These are phyloP conservation scores for Trichoderma sp. DNA, from an alignment of 2,329 filamentous ascomycete genomes.

Conservation along the genomic window DNA sequence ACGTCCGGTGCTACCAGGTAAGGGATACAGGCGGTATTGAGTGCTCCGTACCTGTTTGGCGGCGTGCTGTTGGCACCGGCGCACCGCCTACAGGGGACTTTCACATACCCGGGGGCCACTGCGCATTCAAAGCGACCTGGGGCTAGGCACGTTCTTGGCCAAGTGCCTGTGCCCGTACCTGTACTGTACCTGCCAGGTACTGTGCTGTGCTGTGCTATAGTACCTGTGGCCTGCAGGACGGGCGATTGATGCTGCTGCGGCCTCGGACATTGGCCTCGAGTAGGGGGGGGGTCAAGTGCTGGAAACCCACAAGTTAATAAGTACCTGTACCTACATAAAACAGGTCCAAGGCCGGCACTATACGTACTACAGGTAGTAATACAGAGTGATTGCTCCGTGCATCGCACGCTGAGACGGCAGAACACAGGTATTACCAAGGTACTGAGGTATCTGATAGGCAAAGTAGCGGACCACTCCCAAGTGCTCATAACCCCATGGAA, in stretches of 20 bases:
- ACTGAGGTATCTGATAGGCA: neutral
- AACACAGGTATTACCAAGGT: neutral
- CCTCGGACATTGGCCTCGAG: neutral
- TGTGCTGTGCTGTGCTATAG: too few relatives aligned
- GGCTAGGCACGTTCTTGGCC: neutral
- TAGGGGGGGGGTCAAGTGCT: neutral
- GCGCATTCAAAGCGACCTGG: neutral
- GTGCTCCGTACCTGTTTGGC: slow-evolving; percentile 6
- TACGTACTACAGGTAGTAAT: too few relatives aligned
- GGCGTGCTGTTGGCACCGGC: slow-evolving; percentile 11
- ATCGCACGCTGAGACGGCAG: neutral
- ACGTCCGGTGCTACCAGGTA: slow-evolving; percentile 4
- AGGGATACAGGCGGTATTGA: slow-evolving; percentile 7
- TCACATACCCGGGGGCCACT: neutral
- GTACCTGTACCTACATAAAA: neutral
- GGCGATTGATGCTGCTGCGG: neutral
- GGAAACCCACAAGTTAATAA: neutral
- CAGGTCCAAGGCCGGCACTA: neutral
- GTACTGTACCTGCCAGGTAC: neutral
- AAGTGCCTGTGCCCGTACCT: neutral
- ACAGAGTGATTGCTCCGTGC: neutral
- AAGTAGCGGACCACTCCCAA: neutral
- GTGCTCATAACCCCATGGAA: neutral
- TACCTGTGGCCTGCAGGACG: too few relatives aligned
- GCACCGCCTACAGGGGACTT: slow-evolving; percentile 13